Base-by-base conservation (phyloP, 139 green algal species). In the Gonium pectorale region DNA sequence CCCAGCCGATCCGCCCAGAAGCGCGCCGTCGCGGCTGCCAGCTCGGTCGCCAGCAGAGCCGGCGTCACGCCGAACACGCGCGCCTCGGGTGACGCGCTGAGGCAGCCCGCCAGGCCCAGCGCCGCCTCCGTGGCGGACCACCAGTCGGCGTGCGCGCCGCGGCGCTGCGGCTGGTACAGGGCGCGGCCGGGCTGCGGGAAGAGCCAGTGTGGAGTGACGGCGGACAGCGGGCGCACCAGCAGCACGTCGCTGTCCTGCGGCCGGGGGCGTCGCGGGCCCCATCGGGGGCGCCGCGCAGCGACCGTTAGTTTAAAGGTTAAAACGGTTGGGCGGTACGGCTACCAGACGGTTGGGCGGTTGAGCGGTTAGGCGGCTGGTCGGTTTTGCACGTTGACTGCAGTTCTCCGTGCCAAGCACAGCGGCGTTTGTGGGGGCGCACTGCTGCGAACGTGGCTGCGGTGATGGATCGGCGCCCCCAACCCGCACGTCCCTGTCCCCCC, bases 131-230 rank as follows among this genome's bases (percentile, higher is more conserved):
- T 81, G 52, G 73, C 38, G 54, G 29, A 15, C 73, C 73, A 81
- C 73, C 73, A 81, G 24, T 13, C 0, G 4, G 4, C 37, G 56
- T 81, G 73, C 13, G 56, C 13, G 54, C 2, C 27, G 35, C 73
- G 73, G 54, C 73, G 73, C 54, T 81, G 73, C 52, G 73, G 73
- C 54, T 81, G 73, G 54, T 59, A 81, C 19, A 81, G 26, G 26
- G 73, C 52, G 33, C 56, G 56, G 38, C 73, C 73, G 35, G 73
- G 73, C 37, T 31, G 5, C 5, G 73, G 73, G 56, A 81, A 81
- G 22, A 81, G 73, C 73, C 54, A 69, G 73, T 69, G 73, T 3
- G 54, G 37, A 13, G 22, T 27, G 15, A 26, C 8, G 26, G 73
- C 38, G 9, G 29, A 1, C 35, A 81, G 38, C 24, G 19, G 73